Evolutionary conservation across 208 protist species (phyloP).

Genomic region (Angomonas ambiguus): DNA sequence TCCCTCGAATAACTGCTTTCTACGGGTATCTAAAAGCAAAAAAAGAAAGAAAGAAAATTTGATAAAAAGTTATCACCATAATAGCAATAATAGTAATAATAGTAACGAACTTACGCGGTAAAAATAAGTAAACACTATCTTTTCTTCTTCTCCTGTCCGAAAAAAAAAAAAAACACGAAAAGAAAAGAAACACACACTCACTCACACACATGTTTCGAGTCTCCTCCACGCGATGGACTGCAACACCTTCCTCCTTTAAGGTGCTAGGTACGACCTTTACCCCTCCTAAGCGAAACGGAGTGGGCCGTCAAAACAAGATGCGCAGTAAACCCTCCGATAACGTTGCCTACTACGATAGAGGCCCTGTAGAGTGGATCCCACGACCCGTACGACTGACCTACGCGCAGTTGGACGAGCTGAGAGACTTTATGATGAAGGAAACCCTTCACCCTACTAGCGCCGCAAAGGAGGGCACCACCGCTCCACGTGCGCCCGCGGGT

Average conservation of each 20-base stretch:
- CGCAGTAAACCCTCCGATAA: conserved; percentile 87
- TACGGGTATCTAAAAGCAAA: conserved; percentile 3
- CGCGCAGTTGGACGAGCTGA: conserved; percentile 71
- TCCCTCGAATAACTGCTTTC: not conserved
- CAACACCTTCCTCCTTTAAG: conserved; percentile 68
- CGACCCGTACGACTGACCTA: conserved; percentile 80
- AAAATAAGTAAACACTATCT: conserved; percentile 11
- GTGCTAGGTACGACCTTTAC: conserved; percentile 72
- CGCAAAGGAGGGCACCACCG: not conserved
- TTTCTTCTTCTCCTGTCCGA: conserved; percentile 44
- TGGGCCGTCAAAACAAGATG: conserved; percentile 84
- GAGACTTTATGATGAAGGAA: conserved; percentile 89
- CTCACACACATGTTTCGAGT: not conserved
- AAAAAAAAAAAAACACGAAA: not conserved
- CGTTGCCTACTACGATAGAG: conserved; percentile 86
- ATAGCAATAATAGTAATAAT: not conserved
- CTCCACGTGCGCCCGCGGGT: conserved; percentile 18
- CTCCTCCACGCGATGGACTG: too few relatives aligned
- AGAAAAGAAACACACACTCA: not conserved
- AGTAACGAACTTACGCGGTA: not conserved
- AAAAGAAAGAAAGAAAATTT: conserved; percentile 8
- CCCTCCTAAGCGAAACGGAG: conserved; percentile 54
- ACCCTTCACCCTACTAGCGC: conserved; percentile 28
- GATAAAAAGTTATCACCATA: not conserved
- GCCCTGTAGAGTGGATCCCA: conserved; percentile 87